Evolutionary conservation across 257 asterid genomes (phyloP).

Genomic region (Przewalskia tangutica): DNA sequence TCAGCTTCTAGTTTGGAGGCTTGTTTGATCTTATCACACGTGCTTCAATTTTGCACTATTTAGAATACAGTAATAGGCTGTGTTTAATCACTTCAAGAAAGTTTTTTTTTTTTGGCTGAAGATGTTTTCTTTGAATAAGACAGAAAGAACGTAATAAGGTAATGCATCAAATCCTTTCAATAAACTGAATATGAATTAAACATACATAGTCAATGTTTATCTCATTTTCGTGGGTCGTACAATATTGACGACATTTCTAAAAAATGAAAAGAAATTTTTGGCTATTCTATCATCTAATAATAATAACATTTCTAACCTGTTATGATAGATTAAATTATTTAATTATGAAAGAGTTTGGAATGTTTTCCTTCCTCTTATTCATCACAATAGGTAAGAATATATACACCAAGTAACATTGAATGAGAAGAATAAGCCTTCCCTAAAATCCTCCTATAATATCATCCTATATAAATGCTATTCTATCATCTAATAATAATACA

Average conservation of each 20-base stretch:
- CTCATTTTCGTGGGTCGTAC: neutral
- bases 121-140: neutral
- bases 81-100: neutral
- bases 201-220: neutral
- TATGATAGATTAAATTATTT: too few species aligned
- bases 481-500: too few species aligned
- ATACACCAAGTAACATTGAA: too few species aligned
- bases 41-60: neutral
- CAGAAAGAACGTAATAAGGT: neutral
- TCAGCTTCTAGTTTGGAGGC: neutral
- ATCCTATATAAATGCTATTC: too few species aligned
- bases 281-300: too few species aligned
- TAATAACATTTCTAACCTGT: too few species aligned
- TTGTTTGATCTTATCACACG: neutral
- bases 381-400: too few species aligned
- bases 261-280: neutral
- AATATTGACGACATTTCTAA: neutral
- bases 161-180: neutral
- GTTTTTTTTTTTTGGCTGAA: neutral
- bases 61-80: neutral
- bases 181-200: neutral
- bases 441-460: too few species aligned
- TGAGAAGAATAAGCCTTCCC: too few species aligned
- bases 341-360: too few species aligned
- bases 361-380: too few species aligned